A percentile compares a stretch with the other conserved stretches of the same genome.
Conservation (phyloP, 345 rosid genomes). For the Dovyalis caffra region DNA sequence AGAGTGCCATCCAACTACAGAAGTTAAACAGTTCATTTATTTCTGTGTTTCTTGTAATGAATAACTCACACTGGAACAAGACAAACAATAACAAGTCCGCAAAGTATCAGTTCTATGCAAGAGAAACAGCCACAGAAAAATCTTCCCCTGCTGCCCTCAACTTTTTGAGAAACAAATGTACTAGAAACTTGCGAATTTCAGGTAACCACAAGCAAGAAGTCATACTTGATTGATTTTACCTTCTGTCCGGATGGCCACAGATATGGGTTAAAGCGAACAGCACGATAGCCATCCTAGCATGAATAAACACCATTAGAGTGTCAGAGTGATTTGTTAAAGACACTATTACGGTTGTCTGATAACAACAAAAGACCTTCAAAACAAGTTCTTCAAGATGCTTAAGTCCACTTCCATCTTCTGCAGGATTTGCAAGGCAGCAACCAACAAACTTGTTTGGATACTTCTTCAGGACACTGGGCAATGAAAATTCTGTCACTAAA, state of each 20-base stretch:
- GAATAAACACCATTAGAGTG: background rate
- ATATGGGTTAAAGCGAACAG: conserved; percentile 92
- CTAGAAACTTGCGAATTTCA: background rate
- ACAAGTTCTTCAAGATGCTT: conserved; percentile 74
- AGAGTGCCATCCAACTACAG: background rate
- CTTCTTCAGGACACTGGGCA: conserved; percentile 62
- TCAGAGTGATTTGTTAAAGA: conserved; percentile 21
- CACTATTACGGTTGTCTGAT: background rate
- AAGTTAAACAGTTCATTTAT: background rate
- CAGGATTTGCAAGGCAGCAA: conserved; percentile 94
- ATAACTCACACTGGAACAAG: too few relatives aligned
- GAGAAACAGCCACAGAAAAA: background rate
- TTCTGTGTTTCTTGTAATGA: background rate
- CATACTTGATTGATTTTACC: conserved; percentile 39
- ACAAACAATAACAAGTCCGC: background rate
- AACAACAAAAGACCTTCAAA: conserved; percentile 47
- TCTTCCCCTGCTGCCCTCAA: background rate
- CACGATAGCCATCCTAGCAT: conserved; percentile 75
- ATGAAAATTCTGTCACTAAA: conserved; percentile 12
- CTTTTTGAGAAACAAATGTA: background rate
- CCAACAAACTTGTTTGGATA: conserved; percentile 82
- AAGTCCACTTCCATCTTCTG: conserved; percentile 80
- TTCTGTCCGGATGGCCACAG: conserved; percentile 84
- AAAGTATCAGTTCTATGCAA: background rate
- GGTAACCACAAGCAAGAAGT: background rate